A percentile compares a stretch with the other conserved stretches of the same genome.
These are phyloP conservation scores for Scheffersomyces insectosa DNA, from an alignment of 1,139 yeast species.

Conservation along the genomic window DNA sequence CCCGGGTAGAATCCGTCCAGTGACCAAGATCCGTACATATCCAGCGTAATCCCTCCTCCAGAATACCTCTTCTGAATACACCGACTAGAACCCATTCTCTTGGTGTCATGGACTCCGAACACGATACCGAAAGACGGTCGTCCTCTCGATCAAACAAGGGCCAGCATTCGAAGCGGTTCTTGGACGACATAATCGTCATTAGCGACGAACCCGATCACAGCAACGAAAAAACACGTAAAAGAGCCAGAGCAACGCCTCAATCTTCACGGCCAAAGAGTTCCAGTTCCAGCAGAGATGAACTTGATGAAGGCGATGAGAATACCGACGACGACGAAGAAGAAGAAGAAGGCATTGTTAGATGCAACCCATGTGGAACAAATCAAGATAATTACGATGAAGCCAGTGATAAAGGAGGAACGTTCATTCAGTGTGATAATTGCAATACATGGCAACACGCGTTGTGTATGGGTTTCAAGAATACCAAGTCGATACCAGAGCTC, in stretches of 20 bases:
- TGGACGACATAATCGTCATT: constrained; percentile 18
- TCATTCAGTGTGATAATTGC: constrained; percentile 82
- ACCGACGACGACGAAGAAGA: constrained; percentile 26
- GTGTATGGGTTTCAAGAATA: constrained; percentile 58
- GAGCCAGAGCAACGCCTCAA: not conserved
- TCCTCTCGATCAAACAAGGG: constrained; percentile 41
- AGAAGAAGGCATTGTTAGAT: constrained; percentile 55
- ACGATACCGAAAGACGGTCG: constrained; percentile 28
- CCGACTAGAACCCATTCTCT: too few relatives aligned
- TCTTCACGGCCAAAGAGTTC: not conserved
- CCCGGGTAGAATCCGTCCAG: too few relatives aligned
- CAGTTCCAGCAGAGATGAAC: not conserved
- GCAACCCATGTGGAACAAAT: constrained; percentile 66
- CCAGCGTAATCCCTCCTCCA: too few relatives aligned
- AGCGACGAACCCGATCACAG: not conserved
- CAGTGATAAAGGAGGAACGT: constrained; percentile 58
- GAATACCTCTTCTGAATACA: too few relatives aligned
- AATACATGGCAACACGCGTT: constrained; percentile 82
- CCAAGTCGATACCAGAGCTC: constrained; percentile 25
- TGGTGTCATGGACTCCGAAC: too few relatives aligned
- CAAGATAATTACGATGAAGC: constrained; percentile 63
- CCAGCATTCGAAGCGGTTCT: constrained; percentile 33
- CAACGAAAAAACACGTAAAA: not conserved
- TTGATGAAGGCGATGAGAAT: constrained; percentile 4
- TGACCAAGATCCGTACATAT: too few relatives aligned